Base-by-base conservation (phyloP, 148 eudicot genomes). In the Silene conica region DNA sequence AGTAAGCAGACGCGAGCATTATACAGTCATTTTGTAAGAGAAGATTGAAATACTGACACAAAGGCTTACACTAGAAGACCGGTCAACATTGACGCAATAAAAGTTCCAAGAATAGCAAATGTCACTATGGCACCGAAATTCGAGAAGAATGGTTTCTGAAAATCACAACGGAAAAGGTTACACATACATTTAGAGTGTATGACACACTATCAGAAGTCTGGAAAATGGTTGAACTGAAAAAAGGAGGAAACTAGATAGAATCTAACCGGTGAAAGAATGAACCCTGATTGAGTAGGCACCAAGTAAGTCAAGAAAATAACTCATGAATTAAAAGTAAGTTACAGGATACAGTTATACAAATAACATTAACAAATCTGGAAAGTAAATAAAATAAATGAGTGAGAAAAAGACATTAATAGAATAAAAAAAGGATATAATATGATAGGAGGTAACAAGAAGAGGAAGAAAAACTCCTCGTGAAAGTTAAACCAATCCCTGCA, bases 401-500 rank as follows among this genome's bases (percentile, higher is more conserved):
- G 56, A 60, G 3, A 11, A 62, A 67, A 25, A n/a, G 54, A 64
- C n/a, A 19, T 52, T 3, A 56, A 70, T 46, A 23, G 69, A n/a
- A 63, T 14, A 18, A 16, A 38, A 38, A 70, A 77, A 72, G 97
- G 98, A 93, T 93, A 93, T 93, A 93, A 95, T 85, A 95, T 95
- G 76, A 95, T 95, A 3, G 99, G 99, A 45, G 97, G 99, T 67
- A 95, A 74, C 88, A 95, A 74, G 79, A 95, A 95, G 63, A 95
- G 91, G 87, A 95, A 95, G 90, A 95, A 95, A 75, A 95, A 95
- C 85, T 95, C 99, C 76, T 95, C 99, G 58, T 95, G 99, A 81
- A 95, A 95, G 87, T 95, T 95, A 80, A 95, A 92, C 99, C 99
- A 95, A 15, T 87, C 72, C 97, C 99, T 95, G 86, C 76, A 75